Conservation (phyloP, 129 eudicot genomes). For the Arctium lappa region DNA sequence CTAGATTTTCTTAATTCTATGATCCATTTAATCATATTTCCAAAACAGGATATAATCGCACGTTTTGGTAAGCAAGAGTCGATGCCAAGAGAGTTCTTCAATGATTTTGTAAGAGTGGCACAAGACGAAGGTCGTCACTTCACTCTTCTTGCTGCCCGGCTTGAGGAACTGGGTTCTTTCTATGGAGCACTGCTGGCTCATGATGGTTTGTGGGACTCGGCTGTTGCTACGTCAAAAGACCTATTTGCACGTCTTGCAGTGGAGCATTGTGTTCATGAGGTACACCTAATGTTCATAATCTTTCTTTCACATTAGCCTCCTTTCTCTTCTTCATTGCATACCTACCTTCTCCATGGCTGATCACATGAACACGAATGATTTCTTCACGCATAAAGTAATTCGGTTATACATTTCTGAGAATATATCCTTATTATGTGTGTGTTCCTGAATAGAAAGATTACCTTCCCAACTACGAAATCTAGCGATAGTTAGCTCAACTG, state of each 20-base stretch:
- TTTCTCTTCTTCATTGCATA: neutral
- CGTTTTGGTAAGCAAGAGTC: slow-evolving; percentile 90
- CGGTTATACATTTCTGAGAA: neutral
- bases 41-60: slow-evolving; percentile 71
- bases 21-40: neutral
- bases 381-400: neutral
- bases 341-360: neutral
- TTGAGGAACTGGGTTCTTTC: slow-evolving; percentile 79
- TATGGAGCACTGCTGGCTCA: slow-evolving; percentile 96
- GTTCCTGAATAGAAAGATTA: no score
- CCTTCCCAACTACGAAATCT: neutral
- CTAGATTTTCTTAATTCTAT: neutral
- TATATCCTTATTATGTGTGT: no score
- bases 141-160: slow-evolving; percentile 81
- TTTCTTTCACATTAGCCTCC: neutral
- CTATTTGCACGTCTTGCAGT: slow-evolving; percentile 81
- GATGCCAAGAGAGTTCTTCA: slow-evolving; percentile 90
- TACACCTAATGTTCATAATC: slow-evolving; percentile 5
- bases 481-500: no score
- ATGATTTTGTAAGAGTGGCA: slow-evolving; percentile 94
- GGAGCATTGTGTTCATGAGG: slow-evolving; percentile 99
- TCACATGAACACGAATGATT: neutral
- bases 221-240: slow-evolving; percentile 83
- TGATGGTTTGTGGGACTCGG: slow-evolving; percentile 99
- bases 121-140: slow-evolving; percentile 99